Evolutionary conservation across 2,329 filamentous ascomycete species (phyloP).

Genomic region (Ceratocystis cacaofunesta): DNA sequence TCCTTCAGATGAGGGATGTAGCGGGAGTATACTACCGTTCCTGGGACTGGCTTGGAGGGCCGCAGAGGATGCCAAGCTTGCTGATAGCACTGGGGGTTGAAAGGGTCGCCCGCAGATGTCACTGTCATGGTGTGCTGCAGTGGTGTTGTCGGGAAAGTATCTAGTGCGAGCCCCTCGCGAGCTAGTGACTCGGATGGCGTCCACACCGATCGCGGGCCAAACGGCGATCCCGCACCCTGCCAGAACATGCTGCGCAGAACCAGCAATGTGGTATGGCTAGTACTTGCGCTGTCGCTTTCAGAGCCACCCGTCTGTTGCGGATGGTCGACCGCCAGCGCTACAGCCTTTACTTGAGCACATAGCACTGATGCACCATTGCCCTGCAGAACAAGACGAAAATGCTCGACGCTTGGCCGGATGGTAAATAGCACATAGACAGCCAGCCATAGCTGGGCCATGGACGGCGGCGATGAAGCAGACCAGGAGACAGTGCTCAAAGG

Average conservation of each 20-base stretch:
- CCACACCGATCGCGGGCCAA: constrained; percentile 50
- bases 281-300: constrained; percentile 23
- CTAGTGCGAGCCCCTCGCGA: constrained; percentile 24
- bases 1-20: constrained; percentile 63
- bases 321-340: constrained; percentile 36
- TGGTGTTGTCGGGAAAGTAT: constrained; percentile 35
- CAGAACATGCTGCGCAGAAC: constrained; percentile 46
- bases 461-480: constrained; percentile 29
- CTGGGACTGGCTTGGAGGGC: constrained; percentile 54
- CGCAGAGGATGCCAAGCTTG: constrained; percentile 57
- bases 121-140: constrained; percentile 32
- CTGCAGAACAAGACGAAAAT: constrained; percentile 32
- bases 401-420: constrained; percentile 33
- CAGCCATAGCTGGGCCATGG: constrained; percentile 38
- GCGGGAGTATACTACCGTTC: constrained; percentile 59
- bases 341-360: constrained; percentile 30
- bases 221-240: constrained; percentile 54
- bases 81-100: constrained; percentile 28
- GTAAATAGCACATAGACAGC: constrained; percentile 39
- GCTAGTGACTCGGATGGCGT: constrained; percentile 30
- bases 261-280: constrained; percentile 23
- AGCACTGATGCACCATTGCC: constrained; percentile 27
- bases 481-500: constrained; percentile 33
- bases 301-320: constrained; percentile 22
- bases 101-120: constrained; percentile 27